Evolutionary conservation across 768 basidiomycete genomes (phyloP), one percentile per base, ranked within the genome.

Genomic region (Terana coerulea): DNA sequence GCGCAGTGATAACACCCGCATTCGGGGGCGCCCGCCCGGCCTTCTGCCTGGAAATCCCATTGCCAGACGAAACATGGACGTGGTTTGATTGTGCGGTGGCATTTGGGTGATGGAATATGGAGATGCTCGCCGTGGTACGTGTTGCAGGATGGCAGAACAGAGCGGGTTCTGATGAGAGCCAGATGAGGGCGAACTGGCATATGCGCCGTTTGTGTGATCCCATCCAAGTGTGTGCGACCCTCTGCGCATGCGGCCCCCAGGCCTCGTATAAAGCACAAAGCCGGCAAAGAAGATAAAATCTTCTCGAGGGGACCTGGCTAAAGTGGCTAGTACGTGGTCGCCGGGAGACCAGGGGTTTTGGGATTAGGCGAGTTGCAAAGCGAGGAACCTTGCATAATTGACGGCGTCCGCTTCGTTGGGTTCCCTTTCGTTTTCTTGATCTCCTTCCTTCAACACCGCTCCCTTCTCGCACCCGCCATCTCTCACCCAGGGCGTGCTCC

Each of bases 351-450:
- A 26, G 25, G 47, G 47, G 17, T 2, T 39, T 48, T 29, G 19
- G 26, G 8, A 45, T 45, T 29, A 45, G 5, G 39, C 39, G 39
- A 40, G 39, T 19, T 19, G n/a, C n/a, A 15, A 15, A 15, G 31
- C 31, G 31, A 33, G 26, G 51, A 60, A 60, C 59, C 50, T 55
- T 60, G 55, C 55, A 55, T 60, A 55, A 60, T 60, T 61, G 57
- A 58, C 59, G 37, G 57, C 59, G 52, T 57, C 52, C 59, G 46
- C 35, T 56, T 53, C 37, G 54, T 50, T 40, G 48, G 49, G 28
- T 56, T 58, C 57, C 53, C 34, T 54, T 58, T 54, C 33, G 19
- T 48, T 25, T n/a, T n/a, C 35, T 53, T 45, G 54, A 52, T 47
- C 47, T 46, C 28, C 36, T 25, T 4, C 51, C 31, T 19, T 17